Percentiles rank a stretch among this genome's conserved stretches.
Evolutionary conservation across 495 filamentous ascomycete genomes (phyloP).

Genomic region (Podospora pseudocomata): DNA sequence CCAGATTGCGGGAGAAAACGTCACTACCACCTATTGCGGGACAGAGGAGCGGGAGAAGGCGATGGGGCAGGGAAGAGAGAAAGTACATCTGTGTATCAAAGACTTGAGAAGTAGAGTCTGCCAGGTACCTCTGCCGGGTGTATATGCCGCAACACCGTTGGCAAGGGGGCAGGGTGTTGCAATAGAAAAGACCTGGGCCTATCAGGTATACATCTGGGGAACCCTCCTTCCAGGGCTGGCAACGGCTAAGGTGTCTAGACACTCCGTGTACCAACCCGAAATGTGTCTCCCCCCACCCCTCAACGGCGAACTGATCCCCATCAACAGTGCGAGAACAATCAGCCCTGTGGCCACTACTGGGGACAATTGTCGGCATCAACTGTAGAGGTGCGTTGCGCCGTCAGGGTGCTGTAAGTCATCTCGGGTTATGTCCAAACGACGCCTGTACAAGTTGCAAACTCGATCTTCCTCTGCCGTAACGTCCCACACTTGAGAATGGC

Average conservation of each 20-base stretch:
- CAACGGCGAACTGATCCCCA: not conserved
- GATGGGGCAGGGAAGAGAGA: not conserved
- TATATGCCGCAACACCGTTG: not conserved
- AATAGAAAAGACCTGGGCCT: not conserved
- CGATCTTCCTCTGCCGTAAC: slow-evolving; percentile 1
- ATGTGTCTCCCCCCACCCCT: not conserved
- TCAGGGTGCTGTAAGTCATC: slow-evolving; percentile 5
- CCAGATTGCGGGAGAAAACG: not conserved
- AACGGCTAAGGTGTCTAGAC: not conserved
- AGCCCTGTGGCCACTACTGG: not conserved
- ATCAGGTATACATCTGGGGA: not conserved
- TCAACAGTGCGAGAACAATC: not conserved
- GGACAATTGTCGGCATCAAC: not conserved
- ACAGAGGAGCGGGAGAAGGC: not conserved
- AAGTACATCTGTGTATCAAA: not conserved
- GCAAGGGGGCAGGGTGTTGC: not conserved
- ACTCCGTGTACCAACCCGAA: not conserved
- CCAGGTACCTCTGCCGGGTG: not conserved
- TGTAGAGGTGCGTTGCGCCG: not conserved
- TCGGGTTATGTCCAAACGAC: slow-evolving; percentile 4
- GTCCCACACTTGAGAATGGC: not conserved
- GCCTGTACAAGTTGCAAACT: slow-evolving; percentile 1
- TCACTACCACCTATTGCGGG: not conserved
- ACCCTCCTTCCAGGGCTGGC: not conserved
- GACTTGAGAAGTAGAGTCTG: not conserved